Evolutionary conservation across 2,329 filamentous ascomycete species (phyloP), one percentile per base, ranked within the genome.

Genomic region (Ophiostoma australiae): DNA sequence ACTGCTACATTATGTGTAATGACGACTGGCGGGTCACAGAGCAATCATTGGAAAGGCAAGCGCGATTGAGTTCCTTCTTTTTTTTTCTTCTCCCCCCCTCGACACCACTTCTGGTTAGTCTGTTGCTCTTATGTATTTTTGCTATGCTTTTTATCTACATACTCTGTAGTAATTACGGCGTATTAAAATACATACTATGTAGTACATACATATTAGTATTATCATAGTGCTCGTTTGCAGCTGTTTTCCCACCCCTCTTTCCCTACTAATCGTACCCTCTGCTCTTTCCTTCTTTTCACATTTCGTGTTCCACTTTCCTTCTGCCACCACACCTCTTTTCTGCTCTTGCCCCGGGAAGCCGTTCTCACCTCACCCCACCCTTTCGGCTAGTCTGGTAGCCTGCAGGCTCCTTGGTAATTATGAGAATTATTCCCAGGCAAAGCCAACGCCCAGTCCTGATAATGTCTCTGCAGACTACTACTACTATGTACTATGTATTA

Each of bases 301-400:
- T 20, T 55, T 17, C 23, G 10, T 23, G 15, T 58, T 27, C n/a
- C 52, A 27, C 52, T 58, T 58, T 58, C n/a, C 52, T 58, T 58
- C 52, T 58, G 10, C 23, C 52, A 58, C 52, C 52, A 58, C 52
- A 58, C 52, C 52, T n/a, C 52, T 58, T 27, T 58, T 58, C 52
- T 48, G 52, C 52, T 58, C 52, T n/a, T 58, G 52, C 52, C 52
- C 52, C 52, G 8, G 52, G 11, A 58, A 58, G 52, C 23, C 52
- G 52, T 58, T 58, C n/a, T 58, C 10, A 58, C 52, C 52, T 27
- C 52, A 58, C 52, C 52, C 52, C 23, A 58, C 52, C 23, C n/a
- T 58, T 58, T 27, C 23, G 52, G 52, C 17, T 58, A 58, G 52
- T 58, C 52, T 58, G 27, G 23, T 27, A 58, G 11, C n/a, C 23